Evolutionary conservation across 2,329 filamentous ascomycete genomes (phyloP).

Genomic region (Colletotrichum godetiae): DNA sequence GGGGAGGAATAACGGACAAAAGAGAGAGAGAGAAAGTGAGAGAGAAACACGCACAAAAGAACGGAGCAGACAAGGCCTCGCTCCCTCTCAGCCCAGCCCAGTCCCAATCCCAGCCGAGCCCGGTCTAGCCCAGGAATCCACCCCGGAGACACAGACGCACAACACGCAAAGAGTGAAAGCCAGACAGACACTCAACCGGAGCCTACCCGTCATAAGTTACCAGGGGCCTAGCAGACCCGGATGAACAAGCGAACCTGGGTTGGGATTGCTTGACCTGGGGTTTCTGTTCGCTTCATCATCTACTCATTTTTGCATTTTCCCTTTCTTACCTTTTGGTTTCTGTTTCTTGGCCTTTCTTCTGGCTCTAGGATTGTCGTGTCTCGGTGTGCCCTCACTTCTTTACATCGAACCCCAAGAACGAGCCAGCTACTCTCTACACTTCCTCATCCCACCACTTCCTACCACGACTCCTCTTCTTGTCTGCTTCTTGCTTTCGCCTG

Average conservation of each 20-base stretch:
- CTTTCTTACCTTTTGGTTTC: not conserved
- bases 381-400: not conserved
- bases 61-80: conserved; percentile 17
- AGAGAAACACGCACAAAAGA: conserved; percentile 16
- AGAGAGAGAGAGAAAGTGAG: not conserved
- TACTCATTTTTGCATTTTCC: conserved; percentile 9
- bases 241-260: conserved; percentile 15
- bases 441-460: not conserved
- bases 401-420: not conserved
- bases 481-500: not conserved
- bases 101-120: conserved; percentile 16
- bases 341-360: not conserved
- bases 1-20: conserved; percentile 14
- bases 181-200: conserved; percentile 7
- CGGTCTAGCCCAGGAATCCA: conserved; percentile 10
- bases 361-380: not conserved
- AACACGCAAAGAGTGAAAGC: conserved; percentile 2
- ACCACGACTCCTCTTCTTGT: not conserved
- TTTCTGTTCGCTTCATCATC: conserved; percentile 14
- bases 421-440: not conserved
- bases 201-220: conserved; percentile 26
- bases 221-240: conserved; percentile 27
- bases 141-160: conserved; percentile 11
- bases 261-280: conserved; percentile 19
- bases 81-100: conserved; percentile 10